Conservation (phyloP, 495 filamentous ascomycete genomes). For the Podospora sp. region DNA sequence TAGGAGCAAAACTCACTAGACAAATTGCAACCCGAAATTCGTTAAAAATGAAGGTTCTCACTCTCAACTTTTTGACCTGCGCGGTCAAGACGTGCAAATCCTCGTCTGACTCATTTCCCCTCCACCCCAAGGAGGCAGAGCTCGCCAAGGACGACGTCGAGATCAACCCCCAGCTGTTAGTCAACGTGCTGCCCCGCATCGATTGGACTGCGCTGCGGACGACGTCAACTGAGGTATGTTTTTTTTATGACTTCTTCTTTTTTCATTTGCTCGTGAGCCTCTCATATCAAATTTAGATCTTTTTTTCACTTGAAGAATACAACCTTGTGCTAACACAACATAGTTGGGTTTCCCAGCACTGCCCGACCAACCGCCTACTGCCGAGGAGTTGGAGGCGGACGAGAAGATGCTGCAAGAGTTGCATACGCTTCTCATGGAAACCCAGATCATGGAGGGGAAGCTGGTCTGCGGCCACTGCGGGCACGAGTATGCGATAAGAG, state of each 20-base stretch:
- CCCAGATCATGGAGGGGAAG: constrained; percentile 81
- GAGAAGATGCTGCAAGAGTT: constrained; percentile 73
- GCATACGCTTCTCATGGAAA: constrained; percentile 84
- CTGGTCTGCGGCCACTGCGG: constrained; percentile 89
- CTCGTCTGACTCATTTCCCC: constrained; percentile 72
- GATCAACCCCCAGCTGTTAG: constrained; percentile 74
- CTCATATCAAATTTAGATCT: too few species aligned
- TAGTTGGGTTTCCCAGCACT: constrained; percentile 80
- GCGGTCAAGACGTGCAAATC: constrained; percentile 92
- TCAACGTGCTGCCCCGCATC: constrained; percentile 80
- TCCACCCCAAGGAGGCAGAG: constrained; percentile 90
- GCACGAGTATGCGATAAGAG: constrained; percentile 88
- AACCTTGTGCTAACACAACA: constrained; percentile 30
- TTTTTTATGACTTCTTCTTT: constrained; percentile 3
- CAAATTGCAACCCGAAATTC: not conserved
- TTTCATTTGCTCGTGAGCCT: not conserved
- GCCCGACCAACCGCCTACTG: constrained; percentile 61
- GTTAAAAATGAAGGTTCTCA: constrained; percentile 85
- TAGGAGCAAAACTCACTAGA: not conserved
- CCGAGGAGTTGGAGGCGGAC: constrained; percentile 60
- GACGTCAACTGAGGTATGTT: constrained; percentile 76
- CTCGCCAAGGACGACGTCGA: constrained; percentile 80
- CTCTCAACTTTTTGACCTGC: constrained; percentile 95
- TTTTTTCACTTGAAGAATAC: too few species aligned
- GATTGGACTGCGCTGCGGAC: constrained; percentile 80